A percentile compares a stretch with the other conserved stretches of the same genome.
Conservation (phyloP, 2,329 filamentous ascomycete species). For the Fonsecaea pedrosoi region DNA sequence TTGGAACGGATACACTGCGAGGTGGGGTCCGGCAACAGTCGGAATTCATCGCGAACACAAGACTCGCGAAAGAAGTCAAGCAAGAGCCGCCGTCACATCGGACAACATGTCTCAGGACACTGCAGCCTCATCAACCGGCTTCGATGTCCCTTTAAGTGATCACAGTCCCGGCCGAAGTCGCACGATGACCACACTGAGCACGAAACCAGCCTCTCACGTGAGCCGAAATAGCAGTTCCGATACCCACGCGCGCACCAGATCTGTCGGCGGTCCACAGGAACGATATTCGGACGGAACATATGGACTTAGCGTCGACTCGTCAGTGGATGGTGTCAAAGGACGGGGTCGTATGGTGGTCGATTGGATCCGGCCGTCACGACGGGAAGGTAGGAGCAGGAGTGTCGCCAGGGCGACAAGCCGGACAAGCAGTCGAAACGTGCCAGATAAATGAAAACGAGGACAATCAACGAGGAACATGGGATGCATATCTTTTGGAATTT, state of each 20-base stretch:
- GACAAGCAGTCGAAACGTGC: conserved; percentile 10
- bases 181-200: conserved; percentile 10
- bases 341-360: conserved; percentile 34
- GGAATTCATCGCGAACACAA: conserved; percentile 28
- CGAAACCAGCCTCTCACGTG: not conserved
- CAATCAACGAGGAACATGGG: not conserved
- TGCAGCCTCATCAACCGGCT: conserved; percentile 1
- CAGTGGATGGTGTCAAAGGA: conserved; percentile 25
- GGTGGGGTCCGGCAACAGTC: conserved; percentile 38
- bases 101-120: not conserved
- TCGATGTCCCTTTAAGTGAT: not conserved
- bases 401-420: conserved; percentile 3
- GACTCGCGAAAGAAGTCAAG: not conserved
- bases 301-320: conserved; percentile 16
- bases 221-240: conserved; percentile 15
- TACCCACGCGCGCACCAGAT: conserved; percentile 3
- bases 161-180: conserved; percentile 5
- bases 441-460: not conserved
- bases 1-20: conserved; percentile 36
- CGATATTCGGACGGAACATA: conserved; percentile 32
- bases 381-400: not conserved
- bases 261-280: conserved; percentile 13
- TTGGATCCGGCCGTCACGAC: conserved; percentile 30
- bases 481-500: not conserved
- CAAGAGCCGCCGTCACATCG: not conserved